Evolutionary conservation across 108 stramenopile genomes (phyloP), one percentile per base, ranked within the genome.

Genomic region (Fistulifera solaris): DNA sequence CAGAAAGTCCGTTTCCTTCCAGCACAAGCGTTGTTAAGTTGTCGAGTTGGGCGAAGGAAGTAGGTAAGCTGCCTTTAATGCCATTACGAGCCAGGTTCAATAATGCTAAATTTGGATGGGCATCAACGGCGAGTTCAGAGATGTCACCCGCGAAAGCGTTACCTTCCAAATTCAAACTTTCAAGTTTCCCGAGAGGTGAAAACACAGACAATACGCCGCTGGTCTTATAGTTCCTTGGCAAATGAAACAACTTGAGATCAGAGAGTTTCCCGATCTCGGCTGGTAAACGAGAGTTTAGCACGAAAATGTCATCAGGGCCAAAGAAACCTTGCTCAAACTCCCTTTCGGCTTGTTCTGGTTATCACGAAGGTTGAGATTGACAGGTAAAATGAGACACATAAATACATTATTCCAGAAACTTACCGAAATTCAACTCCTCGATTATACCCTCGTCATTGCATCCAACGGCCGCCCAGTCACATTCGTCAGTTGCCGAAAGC

Each of bases 111-210:
- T 52, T 38, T 15, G 50, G 28, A 35, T 54, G 28, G 5, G 38
- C 16, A 11, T 35, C 54, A 2, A 54, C 40, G 35, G 71, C 28
- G 38, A 73, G 74, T 19, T 28, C 21, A 14, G 77, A 69, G 39
- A 78, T 51, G 10, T 18, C 18, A 1, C 77, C 77, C 50, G 41
- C 16, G 38, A 78, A 54, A 17, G 63, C 64, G 59, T 78, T 35
- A 54, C 21, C 8, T 16, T 18, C 15, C 38, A 45, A 21, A 21
- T 13, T 1, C 13, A 40, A 38, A 2, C 7, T 39, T 12, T 22
- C 15, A 7, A 51, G 40, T 19, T 17, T 17, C 21, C 7, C 11
- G 11, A 45, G 44, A 17, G 2, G 7, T 38, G 48, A 48, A 10
- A 61, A 18, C 7, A 21, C 18, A 8, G 49, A 22, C 13, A 38